phyloP scores from a whole-genome alignment of 331 rosid species.

The Stylosanthes scabra region DNA sequence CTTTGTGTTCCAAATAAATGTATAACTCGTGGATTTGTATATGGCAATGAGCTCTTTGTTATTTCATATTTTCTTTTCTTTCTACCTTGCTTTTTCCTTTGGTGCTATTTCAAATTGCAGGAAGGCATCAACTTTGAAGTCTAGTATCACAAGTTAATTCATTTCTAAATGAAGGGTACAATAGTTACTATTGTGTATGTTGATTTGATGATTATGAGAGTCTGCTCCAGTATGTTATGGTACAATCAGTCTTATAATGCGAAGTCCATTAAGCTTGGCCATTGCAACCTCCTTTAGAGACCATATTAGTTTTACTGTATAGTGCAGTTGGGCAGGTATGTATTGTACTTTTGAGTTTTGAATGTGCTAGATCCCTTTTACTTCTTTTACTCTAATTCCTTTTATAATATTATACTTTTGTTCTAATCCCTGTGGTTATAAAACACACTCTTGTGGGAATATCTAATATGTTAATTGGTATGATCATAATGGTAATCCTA shows the following conservation, averaged over 20 bases:
- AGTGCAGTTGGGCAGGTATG: conserved; percentile 99
- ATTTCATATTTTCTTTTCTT: conserved; percentile 20
- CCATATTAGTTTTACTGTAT: conserved; percentile 84
- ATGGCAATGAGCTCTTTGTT: not conserved
- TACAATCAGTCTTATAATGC: conserved; percentile 93
- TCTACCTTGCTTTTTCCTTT: conserved; percentile 4
- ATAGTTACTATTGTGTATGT: conserved; percentile 92
- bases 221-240: conserved; percentile 87
- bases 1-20: not conserved
- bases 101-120: conserved; percentile 58
- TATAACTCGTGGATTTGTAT: not conserved
- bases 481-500: too few relatives aligned
- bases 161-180: conserved; percentile 97
- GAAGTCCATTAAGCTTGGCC: conserved; percentile 92
- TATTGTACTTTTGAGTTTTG: conserved; percentile 82
- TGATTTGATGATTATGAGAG: conserved; percentile 97
- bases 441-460: too few relatives aligned
- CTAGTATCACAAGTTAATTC: conserved; percentile 83
- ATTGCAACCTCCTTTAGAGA: conserved; percentile 88
- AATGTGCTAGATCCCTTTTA: conserved; percentile 81
- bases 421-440: too few relatives aligned
- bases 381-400: not conserved
- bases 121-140: conserved; percentile 93
- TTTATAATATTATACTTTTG: not conserved
- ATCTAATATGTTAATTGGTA: too few relatives aligned